Percentiles rank a stretch among this genome's conserved stretches.
phyloP scores from a whole-genome alignment of 2,329 filamentous ascomycete species.

The Colletotrichum euphorbiae region DNA sequence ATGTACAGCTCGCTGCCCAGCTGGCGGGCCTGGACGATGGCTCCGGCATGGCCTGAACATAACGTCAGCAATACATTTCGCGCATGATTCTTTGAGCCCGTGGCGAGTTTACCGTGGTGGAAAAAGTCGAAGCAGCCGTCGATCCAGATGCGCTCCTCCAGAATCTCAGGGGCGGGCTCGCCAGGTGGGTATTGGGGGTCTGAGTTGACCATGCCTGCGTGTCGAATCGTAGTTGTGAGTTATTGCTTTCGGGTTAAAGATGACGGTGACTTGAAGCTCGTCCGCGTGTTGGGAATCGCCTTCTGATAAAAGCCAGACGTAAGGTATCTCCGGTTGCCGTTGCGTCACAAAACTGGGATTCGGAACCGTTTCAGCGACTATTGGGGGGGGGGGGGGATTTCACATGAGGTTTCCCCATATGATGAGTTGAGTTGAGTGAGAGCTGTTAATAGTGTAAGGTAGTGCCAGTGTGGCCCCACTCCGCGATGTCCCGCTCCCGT shows the following conservation, averaged over 20 bases:
- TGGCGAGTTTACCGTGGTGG: slow-evolving; percentile 78
- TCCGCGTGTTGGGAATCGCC: neutral
- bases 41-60: slow-evolving; percentile 85
- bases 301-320: slow-evolving; percentile 9
- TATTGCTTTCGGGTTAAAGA: neutral
- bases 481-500: slow-evolving; percentile 35
- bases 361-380: slow-evolving; percentile 36
- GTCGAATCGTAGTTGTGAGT: neutral
- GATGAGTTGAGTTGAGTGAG: slow-evolving; percentile 3
- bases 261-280: neutral
- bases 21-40: slow-evolving; percentile 94
- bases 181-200: slow-evolving; percentile 52
- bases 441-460: neutral
- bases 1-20: slow-evolving; percentile 90
- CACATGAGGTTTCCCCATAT: slow-evolving; percentile 29
- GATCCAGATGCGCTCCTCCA: slow-evolving; percentile 89
- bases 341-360: slow-evolving; percentile 4
- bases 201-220: slow-evolving; percentile 40
- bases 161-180: slow-evolving; percentile 64
- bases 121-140: slow-evolving; percentile 99
- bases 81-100: neutral
- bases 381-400: slow-evolving; percentile 24
- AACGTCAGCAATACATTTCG: neutral
- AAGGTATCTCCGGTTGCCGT: neutral
- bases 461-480: too few relatives aligned